Base-by-base conservation (phyloP, 2,329 filamentous ascomycete genomes). In the Aspergillus tubingensis region DNA sequence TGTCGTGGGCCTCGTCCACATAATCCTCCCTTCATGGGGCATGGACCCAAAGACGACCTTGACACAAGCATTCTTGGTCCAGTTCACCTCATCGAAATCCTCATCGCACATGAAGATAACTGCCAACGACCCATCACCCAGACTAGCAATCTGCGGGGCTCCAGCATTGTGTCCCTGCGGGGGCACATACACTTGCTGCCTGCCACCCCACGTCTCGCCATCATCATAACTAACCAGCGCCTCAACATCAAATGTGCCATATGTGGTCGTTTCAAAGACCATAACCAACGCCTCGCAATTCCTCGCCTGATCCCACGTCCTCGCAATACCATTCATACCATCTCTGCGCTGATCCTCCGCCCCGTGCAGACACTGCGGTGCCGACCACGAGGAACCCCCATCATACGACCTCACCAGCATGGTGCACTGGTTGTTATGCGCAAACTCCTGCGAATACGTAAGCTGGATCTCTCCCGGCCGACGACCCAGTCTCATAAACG, bases 41-140 rank as follows among this genome's bases (percentile, higher is more conserved):
- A 75, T 72, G 1, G 63, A 68, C 0, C 71, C 71, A 61, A 79
- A 80, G 0, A 78, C 72, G 3, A 73, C 73, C 67, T 81, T 81
- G 57, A 81, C 72, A 2, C 70, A 70, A 0, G 79, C 77, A 38
- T 76, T 73, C 25, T 68, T 61, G 0, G 77, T 75, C 80, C 79
- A 81, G 11, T 69, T 62, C 10, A 72, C 70, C 53, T 67, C 55
- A 0, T 62, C 58, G 1, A 71, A 65, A 47, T 80, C 77, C 68
- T 81, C 79, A 58, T 81, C 80, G 4, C 77, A 79, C 80, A 81
- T 81, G 65, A 81, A 82, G 10, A 81, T 75, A 0, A 79, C 77
- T 2, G 75, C 79, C 62, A 82, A 39, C 21, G 72, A 74, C 3
- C 74, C 76, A 50, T 78, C 75, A 0, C 65, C 74, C 49, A 78